Base-by-base conservation (phyloP, 352 stramenopile species). In the Phytopythium aichiense region DNA sequence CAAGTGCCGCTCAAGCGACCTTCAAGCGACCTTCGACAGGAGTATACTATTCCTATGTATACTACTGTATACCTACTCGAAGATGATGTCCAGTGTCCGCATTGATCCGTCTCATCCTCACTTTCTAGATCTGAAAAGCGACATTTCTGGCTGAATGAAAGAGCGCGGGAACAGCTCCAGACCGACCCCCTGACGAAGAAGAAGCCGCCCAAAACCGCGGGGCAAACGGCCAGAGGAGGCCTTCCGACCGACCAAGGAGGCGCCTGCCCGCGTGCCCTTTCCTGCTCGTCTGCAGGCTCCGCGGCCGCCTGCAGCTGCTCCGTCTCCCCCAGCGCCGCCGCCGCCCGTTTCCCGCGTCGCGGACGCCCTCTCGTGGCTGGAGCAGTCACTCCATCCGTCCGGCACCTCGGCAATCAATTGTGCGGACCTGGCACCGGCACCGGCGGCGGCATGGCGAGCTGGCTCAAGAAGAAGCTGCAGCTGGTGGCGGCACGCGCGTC, bases 401-500 rank as follows among this genome's bases (percentile, higher is more conserved):
- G 18, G 50, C 28, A 5, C 28, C 35, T 45, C 49, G 49, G 30
- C 49, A 31, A 31, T 16, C 42, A 23, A 51, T 0, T 31, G 1
- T 8, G 35, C 35, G 16, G 35, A 42, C 28, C 28, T 31, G 28
- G 25, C 33, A 54, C 12, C 4, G 5, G 3, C 48, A 30, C 9
- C 38, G 16, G 18, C 15, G 20, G 55, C 40, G 28, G 22, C 40
- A 60, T 60, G 58, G 76, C 85, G 79, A 93, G 73, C 68, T 89
- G 80, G 73, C 63, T 95, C 65, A 85, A 82, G 66, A 89, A 69
- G 68, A 91, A 91, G 72, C 73, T 95, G 63, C 82, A 79, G 57
- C 72, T 85, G 52, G 87, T 91, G 48, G 87, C 83, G 30, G 83
- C 78, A 54, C 85, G 84, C 49, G 87, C 86, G 56, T 87, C 80